Conservation (phyloP, 768 basidiomycete species). For the Asterophora parasitica region DNA sequence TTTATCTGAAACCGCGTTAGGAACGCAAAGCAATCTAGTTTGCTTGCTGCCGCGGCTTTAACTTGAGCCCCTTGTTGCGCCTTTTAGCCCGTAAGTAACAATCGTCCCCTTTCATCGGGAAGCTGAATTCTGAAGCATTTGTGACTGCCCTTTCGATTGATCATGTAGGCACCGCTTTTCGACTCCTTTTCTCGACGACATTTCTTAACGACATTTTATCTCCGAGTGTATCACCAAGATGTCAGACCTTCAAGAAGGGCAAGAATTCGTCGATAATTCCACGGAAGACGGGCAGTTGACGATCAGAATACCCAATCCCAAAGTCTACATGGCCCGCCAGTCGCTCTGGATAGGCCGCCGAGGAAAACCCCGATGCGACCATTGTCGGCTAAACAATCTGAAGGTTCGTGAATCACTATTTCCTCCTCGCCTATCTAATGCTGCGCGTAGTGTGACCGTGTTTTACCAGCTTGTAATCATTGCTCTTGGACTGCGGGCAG, state of each 20-base stretch:
- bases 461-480: conserved; percentile 67
- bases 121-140: not conserved
- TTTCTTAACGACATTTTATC: not conserved
- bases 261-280: conserved; percentile 32
- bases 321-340: conserved; percentile 62
- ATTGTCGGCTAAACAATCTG: conserved; percentile 66
- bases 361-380: conserved; percentile 72
- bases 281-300: conserved; percentile 52
- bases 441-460: conserved; percentile 56
- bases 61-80: not conserved
- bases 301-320: conserved; percentile 64
- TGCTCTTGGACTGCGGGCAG: conserved; percentile 61
- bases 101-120: not conserved
- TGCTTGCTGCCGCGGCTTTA: conserved; percentile 5
- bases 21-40: not conserved
- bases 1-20: not conserved
- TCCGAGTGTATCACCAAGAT: not conserved
- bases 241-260: conserved; percentile 7
- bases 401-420: conserved; percentile 43
- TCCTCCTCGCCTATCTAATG: conserved; percentile 9
- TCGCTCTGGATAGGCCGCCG: conserved; percentile 73
- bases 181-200: not conserved
- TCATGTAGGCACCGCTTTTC: not conserved
- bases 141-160: not conserved
- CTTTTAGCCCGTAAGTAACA: conserved; percentile 4